A percentile compares a stretch with the other conserved stretches of the same genome.
Evolutionary conservation across 2,329 filamentous ascomycete genomes (phyloP).

Genomic region (Emmonsia crescens): DNA sequence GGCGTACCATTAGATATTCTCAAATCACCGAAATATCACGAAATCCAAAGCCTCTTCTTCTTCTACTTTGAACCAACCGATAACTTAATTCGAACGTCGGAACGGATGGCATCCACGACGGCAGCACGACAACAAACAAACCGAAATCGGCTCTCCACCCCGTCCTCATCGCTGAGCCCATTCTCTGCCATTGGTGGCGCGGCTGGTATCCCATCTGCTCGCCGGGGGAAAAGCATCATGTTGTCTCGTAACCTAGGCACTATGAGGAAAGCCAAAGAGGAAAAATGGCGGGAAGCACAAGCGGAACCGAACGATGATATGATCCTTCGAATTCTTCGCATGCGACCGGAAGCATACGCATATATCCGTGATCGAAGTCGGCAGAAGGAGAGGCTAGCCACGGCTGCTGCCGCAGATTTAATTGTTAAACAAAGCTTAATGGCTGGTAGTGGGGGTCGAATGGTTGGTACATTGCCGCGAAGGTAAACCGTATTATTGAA

Average conservation of each 20-base stretch:
- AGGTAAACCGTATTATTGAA: slow-evolving; percentile 15
- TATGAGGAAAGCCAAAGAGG: slow-evolving; percentile 91
- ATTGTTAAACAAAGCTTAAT: slow-evolving; percentile 89
- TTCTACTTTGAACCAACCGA: slow-evolving; percentile 95
- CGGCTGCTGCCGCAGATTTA: slow-evolving; percentile 79
- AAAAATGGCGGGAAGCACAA: slow-evolving; percentile 89
- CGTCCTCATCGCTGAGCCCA: slow-evolving; percentile 24
- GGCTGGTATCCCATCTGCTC: slow-evolving; percentile 36
- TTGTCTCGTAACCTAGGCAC: slow-evolving; percentile 88
- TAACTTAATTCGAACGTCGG: slow-evolving; percentile 85
- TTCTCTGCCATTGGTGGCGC: slow-evolving; percentile 30
- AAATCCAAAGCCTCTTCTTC: slow-evolving; percentile 91
- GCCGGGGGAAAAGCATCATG: slow-evolving; percentile 65
- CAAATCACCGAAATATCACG: slow-evolving; percentile 96
- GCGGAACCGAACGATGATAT: slow-evolving; percentile 97
- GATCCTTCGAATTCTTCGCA: slow-evolving; percentile 87
- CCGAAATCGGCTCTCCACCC: slow-evolving; percentile 58
- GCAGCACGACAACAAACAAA: slow-evolving; percentile 62
- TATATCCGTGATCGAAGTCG: slow-evolving; percentile 86
- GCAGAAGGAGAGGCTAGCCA: slow-evolving; percentile 87
- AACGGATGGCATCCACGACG: slow-evolving; percentile 85
- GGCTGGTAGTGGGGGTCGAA: slow-evolving; percentile 43
- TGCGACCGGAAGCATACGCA: slow-evolving; percentile 78
- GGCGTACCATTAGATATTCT: slow-evolving; percentile 85
- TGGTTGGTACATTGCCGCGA: slow-evolving; percentile 36